phyloP scores from a whole-genome alignment of 257 asterid genomes.

The Salvia miltiorrhiza region DNA sequence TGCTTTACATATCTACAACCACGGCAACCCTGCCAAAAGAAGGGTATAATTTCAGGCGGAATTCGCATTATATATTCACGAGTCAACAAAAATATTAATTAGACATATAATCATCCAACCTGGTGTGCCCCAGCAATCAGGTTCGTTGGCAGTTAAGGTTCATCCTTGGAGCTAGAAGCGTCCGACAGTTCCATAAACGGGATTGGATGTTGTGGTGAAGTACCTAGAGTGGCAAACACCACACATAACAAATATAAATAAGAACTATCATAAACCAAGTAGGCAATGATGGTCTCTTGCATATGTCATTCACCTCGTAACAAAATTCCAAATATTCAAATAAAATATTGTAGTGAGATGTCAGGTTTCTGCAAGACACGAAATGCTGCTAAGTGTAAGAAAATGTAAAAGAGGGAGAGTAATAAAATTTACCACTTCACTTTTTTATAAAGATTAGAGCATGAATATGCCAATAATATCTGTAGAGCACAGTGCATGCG shows the following conservation, averaged over 20 bases:
- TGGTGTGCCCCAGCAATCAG: constrained; percentile 10
- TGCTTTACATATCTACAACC: constrained; percentile 29
- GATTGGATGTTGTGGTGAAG: constrained; percentile 32
- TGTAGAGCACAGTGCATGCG: neutral
- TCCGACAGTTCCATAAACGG: constrained; percentile 11
- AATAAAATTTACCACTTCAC: neutral
- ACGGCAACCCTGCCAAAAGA: constrained; percentile 22
- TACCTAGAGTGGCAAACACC: constrained; percentile 28
- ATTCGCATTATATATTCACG: neutral
- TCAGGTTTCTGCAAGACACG: neutral
- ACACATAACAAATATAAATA: neutral
- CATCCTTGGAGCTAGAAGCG: constrained; percentile 30
- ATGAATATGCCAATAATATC: neutral
- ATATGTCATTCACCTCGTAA: neutral
- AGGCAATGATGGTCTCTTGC: neutral
- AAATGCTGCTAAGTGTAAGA: neutral
- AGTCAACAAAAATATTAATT: neutral
- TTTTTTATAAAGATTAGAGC: neutral
- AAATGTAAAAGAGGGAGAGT: neutral
- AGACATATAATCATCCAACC: too few relatives aligned
- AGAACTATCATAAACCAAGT: neutral
- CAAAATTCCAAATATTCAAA: neutral
- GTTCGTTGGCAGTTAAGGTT: constrained; percentile 1
- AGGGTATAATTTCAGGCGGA: neutral
- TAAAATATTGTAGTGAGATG: neutral